A percentile compares a stretch with the other conserved stretches of the same genome.
Conservation (phyloP, 225 moss, liverwort and hornwort genomes). For the Polytrichum commune region DNA sequence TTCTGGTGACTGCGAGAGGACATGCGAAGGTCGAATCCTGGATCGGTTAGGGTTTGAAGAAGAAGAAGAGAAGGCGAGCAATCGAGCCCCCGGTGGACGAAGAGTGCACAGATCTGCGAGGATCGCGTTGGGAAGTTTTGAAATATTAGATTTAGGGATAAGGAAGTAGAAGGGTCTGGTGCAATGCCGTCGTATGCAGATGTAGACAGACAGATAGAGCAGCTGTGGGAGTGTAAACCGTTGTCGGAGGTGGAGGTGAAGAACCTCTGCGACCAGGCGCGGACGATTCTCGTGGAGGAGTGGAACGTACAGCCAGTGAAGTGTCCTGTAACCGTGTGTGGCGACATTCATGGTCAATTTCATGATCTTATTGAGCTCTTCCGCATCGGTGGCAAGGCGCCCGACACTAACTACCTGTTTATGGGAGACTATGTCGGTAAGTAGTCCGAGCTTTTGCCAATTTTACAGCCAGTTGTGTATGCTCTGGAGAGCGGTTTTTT, state of each 20-base stretch:
- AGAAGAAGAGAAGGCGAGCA: neutral
- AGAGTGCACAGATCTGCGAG: neutral
- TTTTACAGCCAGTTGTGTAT: no score
- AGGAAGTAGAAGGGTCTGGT: conserved; percentile 16
- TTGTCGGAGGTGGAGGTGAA: conserved; percentile 66
- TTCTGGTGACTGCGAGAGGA: neutral
- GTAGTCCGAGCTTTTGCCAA: neutral
- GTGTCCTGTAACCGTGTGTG: conserved; percentile 68
- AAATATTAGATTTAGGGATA: neutral
- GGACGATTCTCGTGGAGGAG: conserved; percentile 67
- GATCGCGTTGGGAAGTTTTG: neutral
- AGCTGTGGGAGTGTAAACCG: conserved; percentile 73
- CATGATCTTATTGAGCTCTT: conserved; percentile 76
- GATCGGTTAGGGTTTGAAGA: conserved; percentile 12
- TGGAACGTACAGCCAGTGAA: conserved; percentile 77
- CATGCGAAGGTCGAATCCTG: neutral
- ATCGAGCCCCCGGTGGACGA: neutral
- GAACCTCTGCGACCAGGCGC: conserved; percentile 72
- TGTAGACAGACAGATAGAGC: conserved; percentile 80
- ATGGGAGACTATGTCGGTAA: conserved; percentile 70
- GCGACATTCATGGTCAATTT: conserved; percentile 73
- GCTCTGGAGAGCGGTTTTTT: neutral
- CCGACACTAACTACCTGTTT: conserved; percentile 69
- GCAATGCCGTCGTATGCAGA: conserved; percentile 83
- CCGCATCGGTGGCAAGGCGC: conserved; percentile 75